phyloP scores from a whole-genome alignment of 1,284 basidiomycete species.

The Ganoderma leucocontextum region DNA sequence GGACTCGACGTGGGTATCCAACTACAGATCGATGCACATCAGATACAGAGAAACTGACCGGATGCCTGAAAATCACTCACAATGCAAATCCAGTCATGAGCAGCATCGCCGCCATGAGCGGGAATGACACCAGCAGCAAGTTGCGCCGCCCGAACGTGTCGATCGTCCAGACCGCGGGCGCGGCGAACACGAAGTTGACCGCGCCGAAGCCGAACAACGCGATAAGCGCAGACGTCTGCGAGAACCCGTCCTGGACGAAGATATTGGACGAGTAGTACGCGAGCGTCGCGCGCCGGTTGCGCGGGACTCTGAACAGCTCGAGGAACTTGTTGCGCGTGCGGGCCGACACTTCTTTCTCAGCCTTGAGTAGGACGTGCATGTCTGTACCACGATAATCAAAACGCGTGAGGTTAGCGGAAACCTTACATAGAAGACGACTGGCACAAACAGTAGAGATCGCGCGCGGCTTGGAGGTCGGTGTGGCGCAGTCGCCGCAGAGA shows the following conservation, averaged over 20 bases:
- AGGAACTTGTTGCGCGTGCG: constrained; percentile 58
- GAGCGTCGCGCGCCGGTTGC: constrained; percentile 78
- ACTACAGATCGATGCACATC: neutral
- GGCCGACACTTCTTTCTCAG: constrained; percentile 62
- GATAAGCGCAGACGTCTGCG: constrained; percentile 56
- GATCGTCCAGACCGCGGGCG: constrained; percentile 64
- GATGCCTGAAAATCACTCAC: neutral
- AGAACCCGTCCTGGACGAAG: constrained; percentile 63
- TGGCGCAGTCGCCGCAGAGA: constrained; percentile 73
- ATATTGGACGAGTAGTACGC: constrained; percentile 72
- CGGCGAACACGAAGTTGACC: constrained; percentile 60
- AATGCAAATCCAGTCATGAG: constrained; percentile 70
- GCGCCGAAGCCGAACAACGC: constrained; percentile 67
- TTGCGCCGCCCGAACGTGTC: constrained; percentile 78
- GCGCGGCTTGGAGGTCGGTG: constrained; percentile 76
- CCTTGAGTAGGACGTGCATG: constrained; percentile 73
- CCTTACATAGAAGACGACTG: neutral
- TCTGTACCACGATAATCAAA: constrained; percentile 36
- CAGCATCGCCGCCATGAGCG: constrained; percentile 67
- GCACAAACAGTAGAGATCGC: constrained; percentile 64
- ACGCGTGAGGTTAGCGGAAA: neutral
- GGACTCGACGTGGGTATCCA: constrained; percentile 48
- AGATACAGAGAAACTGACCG: neutral
- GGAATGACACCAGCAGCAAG: constrained; percentile 72
- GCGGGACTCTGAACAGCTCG: constrained; percentile 76